These are phyloP conservation scores for Nymphaea thermarum DNA, from an alignment of 164 flowering plant species.

Conservation along the genomic window DNA sequence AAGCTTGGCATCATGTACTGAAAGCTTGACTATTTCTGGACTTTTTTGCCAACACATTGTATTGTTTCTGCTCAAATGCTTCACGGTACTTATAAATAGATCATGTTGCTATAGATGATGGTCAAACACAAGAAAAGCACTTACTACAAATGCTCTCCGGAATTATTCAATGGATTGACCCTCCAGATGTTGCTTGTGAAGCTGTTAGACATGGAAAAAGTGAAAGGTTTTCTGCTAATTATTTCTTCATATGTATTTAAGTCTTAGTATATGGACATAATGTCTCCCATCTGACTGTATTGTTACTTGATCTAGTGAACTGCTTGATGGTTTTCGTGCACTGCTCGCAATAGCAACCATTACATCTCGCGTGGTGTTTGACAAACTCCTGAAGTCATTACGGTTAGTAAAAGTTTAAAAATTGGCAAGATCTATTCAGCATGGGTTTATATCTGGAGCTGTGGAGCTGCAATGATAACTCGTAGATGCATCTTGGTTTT, in stretches of 20 bases:
- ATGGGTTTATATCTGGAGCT: background rate
- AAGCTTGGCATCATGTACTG: background rate
- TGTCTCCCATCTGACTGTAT: background rate
- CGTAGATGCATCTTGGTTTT: background rate
- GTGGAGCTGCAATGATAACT: background rate
- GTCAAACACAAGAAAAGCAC: conserved; percentile 56
- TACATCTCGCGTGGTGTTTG: conserved; percentile 57
- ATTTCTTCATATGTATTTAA: background rate
- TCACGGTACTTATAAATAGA: background rate
- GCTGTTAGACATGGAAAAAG: conserved; percentile 74
- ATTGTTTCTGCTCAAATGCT: background rate
- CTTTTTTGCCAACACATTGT: background rate
- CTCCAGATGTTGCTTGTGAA: conserved; percentile 53
- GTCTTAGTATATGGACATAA: background rate
- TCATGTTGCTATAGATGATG: conserved; percentile 27
- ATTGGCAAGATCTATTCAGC: background rate
- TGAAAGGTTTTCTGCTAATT: conserved; percentile 51
- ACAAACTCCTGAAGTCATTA: conserved; percentile 67
- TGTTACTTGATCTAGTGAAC: conserved; percentile 48
- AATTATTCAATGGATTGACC: conserved; percentile 72
- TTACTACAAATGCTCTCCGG: conserved; percentile 68
- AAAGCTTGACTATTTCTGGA: background rate
- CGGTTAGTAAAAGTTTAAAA: conserved; percentile 32
- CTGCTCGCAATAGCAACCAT: conserved; percentile 68
- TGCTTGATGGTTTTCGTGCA: conserved; percentile 98